These are phyloP conservation scores for Pinguiococcus pyrenoidosus DNA, from an alignment of 108 stramenopile species.

Conservation along the genomic window DNA sequence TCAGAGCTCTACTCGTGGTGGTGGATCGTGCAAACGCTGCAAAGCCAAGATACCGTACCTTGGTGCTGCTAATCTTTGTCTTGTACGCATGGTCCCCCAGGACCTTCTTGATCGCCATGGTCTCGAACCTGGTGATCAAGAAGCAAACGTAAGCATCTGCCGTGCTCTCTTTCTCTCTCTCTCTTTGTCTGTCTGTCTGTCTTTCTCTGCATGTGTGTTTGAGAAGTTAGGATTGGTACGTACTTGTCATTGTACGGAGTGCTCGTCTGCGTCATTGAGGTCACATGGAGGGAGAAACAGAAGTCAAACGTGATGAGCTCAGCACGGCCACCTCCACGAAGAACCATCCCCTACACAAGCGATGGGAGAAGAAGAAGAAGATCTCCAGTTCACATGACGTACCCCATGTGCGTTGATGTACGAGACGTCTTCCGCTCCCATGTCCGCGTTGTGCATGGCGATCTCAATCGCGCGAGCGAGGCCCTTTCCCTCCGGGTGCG, in stretches of 20 bases:
- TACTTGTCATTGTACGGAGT: slow-evolving; percentile 93
- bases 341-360: not conserved
- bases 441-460: slow-evolving; percentile 54
- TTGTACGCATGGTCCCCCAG: slow-evolving; percentile 20
- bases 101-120: slow-evolving; percentile 46
- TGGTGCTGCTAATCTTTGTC: slow-evolving; percentile 50
- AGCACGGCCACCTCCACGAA: not conserved
- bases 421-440: slow-evolving; percentile 52
- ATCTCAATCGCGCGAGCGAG: slow-evolving; percentile 81
- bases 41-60: too few relatives aligned
- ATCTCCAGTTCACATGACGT: not conserved
- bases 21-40: too few relatives aligned
- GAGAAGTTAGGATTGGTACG: too few relatives aligned
- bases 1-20: too few relatives aligned
- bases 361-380: not conserved
- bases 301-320: too few relatives aligned
- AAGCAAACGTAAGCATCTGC: too few relatives aligned
- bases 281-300: not conserved
- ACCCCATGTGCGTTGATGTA: slow-evolving; percentile 68
- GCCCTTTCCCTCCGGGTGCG: slow-evolving; percentile 80
- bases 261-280: slow-evolving; percentile 57
- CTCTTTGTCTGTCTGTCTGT: not conserved
- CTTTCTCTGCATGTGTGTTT: too few relatives aligned
- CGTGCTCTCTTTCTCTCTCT: slow-evolving; percentile 5
- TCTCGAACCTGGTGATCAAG: too few relatives aligned